Evolutionary conservation across 345 rosid species (phyloP), one percentile per base, ranked within the genome.

Genomic region (Salix brachista): DNA sequence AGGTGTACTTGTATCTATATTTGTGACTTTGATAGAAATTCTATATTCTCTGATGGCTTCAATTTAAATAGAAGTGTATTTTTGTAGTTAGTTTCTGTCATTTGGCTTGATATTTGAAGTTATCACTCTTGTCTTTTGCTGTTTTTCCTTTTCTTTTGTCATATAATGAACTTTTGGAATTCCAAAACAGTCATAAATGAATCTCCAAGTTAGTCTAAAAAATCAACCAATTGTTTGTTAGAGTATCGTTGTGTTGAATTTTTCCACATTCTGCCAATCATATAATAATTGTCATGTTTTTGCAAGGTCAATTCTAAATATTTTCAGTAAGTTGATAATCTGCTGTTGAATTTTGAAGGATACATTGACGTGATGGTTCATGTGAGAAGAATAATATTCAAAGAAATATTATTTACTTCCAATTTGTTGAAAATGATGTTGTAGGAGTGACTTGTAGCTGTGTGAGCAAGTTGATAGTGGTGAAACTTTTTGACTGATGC

Each of bases 1-100:
- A 62, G 54, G 71, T n/a, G n/a, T 83, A 54, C 65, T 61, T 70
- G 52, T 58, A 23, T 30, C 50, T 67, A 25, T 50, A 46, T 12
- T 25, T 25, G 23, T 42, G 16, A 28, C 25, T 21, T 19, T 74
- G 58, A 58, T 39, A 19, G 21, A 21, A 28, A 7, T 3, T 39
- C 26, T 68, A 6, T 54, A 39, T 52, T 36, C 8, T 54, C 26
- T 25, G 50, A 67, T 67, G 28, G 18, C 18, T 54, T 26, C 28
- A 9, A 9, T 65, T 28, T 17, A 5, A 11, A n/a, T 39, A 41
- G 10, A 66, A n/a, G n/a, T 66, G 36, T 34, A 18, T 66, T 23
- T 34, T 66, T 32, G n/a, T 36, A 46, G 50, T 46, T 46, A 13
- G 18, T 46, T 12, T 46, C 50, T 46, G 50, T 46, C 50, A 46